Evolutionary conservation across 495 filamentous ascomycete species (phyloP).

Genomic region (Aspergillus taichungensis): DNA sequence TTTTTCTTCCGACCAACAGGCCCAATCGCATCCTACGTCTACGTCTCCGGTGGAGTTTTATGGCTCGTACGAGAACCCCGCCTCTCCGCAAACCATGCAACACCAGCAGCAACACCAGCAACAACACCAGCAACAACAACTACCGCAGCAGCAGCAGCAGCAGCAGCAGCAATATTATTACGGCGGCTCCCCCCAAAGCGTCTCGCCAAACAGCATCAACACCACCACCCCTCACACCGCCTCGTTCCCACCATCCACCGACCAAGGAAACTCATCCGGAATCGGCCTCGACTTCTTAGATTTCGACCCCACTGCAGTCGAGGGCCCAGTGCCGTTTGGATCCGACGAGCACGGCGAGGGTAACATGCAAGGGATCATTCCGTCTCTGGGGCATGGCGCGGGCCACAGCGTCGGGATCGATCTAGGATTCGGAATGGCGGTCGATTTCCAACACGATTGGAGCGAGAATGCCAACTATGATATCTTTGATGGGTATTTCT

Average conservation of each 20-base stretch:
- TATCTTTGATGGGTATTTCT: constrained; percentile 88
- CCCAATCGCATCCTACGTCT: constrained; percentile 20
- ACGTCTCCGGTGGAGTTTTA: constrained; percentile 34
- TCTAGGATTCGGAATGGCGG: constrained; percentile 65
- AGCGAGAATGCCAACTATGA: constrained; percentile 71
- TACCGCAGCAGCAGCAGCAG: constrained; percentile 23
- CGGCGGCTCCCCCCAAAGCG: constrained; percentile 31
- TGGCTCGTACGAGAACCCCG: constrained; percentile 26
- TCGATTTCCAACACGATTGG: constrained; percentile 71
- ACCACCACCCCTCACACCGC: constrained; percentile 12
- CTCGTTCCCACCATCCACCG: constrained; percentile 6
- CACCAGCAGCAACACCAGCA: constrained; percentile 28
- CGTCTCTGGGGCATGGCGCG: constrained; percentile 23
- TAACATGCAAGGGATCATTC: constrained; percentile 16
- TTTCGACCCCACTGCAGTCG: constrained; percentile 24
- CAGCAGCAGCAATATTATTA: constrained; percentile 32
- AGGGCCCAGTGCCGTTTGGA: constrained; percentile 17
- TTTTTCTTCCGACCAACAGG: constrained; percentile 17
- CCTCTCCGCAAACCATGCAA: constrained; percentile 22
- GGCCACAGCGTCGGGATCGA: constrained; percentile 49
- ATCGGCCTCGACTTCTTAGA: constrained; percentile 34
- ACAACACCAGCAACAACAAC: constrained; percentile 27
- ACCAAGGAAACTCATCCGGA: constrained; percentile 21
- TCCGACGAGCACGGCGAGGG: constrained; percentile 26
- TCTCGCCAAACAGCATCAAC: constrained; percentile 25